Base-by-base conservation (phyloP, 805 yeast species). In the Monosporozyma unispora region DNA sequence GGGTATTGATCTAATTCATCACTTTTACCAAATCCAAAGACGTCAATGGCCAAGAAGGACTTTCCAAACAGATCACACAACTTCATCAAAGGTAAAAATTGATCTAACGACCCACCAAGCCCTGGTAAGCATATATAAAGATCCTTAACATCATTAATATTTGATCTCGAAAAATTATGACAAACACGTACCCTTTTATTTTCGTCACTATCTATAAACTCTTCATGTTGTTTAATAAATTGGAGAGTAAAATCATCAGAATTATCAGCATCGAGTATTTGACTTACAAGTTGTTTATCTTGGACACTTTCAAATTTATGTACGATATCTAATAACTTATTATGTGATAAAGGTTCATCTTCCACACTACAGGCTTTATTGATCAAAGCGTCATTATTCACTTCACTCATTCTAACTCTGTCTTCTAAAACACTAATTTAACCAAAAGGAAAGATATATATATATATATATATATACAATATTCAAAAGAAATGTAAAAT, bases 31-130 rank as follows among this genome's bases (percentile, higher is more conserved):
- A 87, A 87, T 0, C 97, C 98, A 1, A 96, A 96, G 47, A 89
- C 69, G 62, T 90, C 98, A 14, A 90, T 56, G 0, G 90, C 78
- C 39, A 85, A 60, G 18, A 88, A 75, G 49, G 79, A 82, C 52
- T 80, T 76, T 53, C 81, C 76, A 54, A 78, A 80, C 31, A 83
- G 69, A 55, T 86, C 77, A 47, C 79, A 70, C 25, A 80, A 81
- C 7, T 61, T 49, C 62, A 87, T 67, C 37, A 87, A 68, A 1
- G 83, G 81, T 58, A 86, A 93, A 63, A 90, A 90, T 63, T 89
- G 96, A 21, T 87, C 79, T 61, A 86, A 70, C 57, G 82, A 91
- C 2, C 98, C 98, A 1, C 97, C 98, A 19, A 91, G 66, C 0
- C 98, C 98, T 69, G 89, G 97, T 18, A 90, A 61, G 50, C 88